phyloP scores from a whole-genome alignment of 257 asterid species.

The Knoxia roxburghii region DNA sequence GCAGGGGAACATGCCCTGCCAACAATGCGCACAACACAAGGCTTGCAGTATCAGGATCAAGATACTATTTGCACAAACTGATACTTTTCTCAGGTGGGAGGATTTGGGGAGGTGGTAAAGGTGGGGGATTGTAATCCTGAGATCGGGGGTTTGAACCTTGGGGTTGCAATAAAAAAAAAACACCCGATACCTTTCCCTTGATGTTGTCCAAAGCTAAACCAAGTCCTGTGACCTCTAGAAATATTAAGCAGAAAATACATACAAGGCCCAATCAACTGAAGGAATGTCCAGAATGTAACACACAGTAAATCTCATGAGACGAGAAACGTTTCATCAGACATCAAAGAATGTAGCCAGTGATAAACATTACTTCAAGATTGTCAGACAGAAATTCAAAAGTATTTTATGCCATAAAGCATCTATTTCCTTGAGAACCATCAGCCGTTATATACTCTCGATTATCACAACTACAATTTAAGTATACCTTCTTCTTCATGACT shows the following conservation, averaged over 20 bases:
- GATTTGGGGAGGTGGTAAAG: no score
- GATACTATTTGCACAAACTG: background rate
- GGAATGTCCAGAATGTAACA: background rate
- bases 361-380: background rate
- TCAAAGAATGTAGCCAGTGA: background rate
- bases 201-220: no score
- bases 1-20: no score
- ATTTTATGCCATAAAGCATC: no score
- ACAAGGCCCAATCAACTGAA: background rate
- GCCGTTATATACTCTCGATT: background rate
- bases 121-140: no score
- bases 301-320: background rate
- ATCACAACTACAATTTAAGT: background rate
- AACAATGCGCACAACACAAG: background rate
- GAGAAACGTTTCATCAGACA: background rate
- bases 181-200: no score
- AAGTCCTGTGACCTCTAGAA: background rate
- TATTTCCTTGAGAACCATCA: background rate
- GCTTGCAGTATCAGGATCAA: background rate
- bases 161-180: no score
- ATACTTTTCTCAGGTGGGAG: no score
- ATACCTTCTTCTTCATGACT: background rate
- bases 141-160: no score
- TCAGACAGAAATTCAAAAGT: no score
- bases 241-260: background rate